Percentiles rank a stretch among this genome's conserved stretches.
These are phyloP conservation scores for Podochytrium sp. DNA, from an alignment of 192 early-diverging fungal genomes.

Conservation along the genomic window DNA sequence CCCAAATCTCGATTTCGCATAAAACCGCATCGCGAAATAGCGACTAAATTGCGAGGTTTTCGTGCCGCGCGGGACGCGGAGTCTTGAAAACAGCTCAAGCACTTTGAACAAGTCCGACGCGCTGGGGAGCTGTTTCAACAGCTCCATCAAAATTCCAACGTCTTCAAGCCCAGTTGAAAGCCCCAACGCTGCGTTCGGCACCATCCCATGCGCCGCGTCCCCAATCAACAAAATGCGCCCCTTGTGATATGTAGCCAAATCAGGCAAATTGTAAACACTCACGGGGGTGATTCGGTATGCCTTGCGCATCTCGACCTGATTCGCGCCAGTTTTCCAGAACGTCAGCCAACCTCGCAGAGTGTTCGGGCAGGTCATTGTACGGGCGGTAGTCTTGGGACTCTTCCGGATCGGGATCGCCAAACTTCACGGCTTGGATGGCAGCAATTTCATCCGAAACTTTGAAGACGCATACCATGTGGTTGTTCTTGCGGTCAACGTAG, in stretches of 20 bases:
- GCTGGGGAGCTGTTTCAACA: not conserved
- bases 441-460: not conserved
- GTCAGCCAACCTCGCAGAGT: constrained; percentile 3
- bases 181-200: not conserved
- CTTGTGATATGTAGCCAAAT: not conserved
- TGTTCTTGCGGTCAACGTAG: not conserved
- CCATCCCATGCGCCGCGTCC: constrained; percentile 12
- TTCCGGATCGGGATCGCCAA: constrained; percentile 13
- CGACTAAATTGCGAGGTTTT: too few species aligned
- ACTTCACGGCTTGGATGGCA: not conserved
- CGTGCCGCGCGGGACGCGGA: too few species aligned
- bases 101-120: too few species aligned
- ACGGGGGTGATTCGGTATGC: not conserved
- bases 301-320: not conserved
- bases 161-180: not conserved
- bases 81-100: too few species aligned
- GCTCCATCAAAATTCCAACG: not conserved
- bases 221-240: constrained; percentile 17
- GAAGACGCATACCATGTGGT: not conserved
- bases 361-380: not conserved
- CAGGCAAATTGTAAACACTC: constrained; percentile 3
- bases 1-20: too few species aligned
- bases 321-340: not conserved
- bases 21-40: too few species aligned
- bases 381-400: constrained; percentile 16